phyloP scores from a whole-genome alignment of 208 protist genomes.

The Novymonas esmeraldas region DNA sequence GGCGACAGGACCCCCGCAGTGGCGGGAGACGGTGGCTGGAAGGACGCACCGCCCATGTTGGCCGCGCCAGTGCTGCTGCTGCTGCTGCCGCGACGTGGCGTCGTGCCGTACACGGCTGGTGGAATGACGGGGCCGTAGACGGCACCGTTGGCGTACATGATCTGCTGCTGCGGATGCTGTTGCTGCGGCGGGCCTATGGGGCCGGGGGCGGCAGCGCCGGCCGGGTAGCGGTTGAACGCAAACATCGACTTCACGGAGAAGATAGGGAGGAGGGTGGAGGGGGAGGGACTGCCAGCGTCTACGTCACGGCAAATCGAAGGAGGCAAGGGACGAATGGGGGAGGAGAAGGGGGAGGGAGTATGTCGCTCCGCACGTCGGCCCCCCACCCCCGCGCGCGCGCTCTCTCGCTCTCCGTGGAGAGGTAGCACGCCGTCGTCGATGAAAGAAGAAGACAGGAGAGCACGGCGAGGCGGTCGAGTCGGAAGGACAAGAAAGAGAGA shows the following conservation, averaged over 20 bases:
- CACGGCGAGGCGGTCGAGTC: neutral
- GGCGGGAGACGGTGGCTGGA: neutral
- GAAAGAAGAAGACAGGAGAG: neutral
- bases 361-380: no score
- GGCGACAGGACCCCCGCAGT: neutral
- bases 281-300: no score
- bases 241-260: neutral
- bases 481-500: constrained; percentile 2
- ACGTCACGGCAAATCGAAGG: no score
- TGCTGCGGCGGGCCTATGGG: neutral
- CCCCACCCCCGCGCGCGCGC: no score
- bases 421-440: no score
- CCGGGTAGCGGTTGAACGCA: neutral
- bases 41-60: no score
- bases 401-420: no score
- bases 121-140: neutral
- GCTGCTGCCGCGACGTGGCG: neutral
- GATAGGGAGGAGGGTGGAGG: no score
- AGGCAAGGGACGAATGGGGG: no score
- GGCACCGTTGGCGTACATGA: constrained; percentile 2
- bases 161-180: constrained; percentile 8
- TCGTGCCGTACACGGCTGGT: neutral
- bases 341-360: no score
- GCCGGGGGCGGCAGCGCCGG: neutral
- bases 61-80: no score